Base-by-base conservation (phyloP, 106 monocot genomes). In the Apostasia ramifera region DNA sequence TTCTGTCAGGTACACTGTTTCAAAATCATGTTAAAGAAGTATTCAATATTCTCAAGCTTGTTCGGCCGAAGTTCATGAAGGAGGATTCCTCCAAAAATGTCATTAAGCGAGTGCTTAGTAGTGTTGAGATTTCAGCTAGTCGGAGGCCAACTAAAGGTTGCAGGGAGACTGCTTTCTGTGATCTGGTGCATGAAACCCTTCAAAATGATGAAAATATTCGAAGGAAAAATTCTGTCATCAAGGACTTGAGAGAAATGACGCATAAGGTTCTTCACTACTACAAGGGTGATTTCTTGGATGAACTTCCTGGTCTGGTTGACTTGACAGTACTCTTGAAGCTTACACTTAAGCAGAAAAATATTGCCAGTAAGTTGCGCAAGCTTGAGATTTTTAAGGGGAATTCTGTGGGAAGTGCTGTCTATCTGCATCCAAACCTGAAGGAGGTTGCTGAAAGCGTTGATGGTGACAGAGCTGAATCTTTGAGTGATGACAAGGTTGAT, bases 11-110 rank as follows among this genome's bases (percentile, higher is more conserved):
- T 10, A 95, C 95, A 2, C 73, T 95, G 14, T 95, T 91, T 55
- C 92, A 97, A 48, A 97, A 92, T 61, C 92, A 89, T 66, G 92
- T 97, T 0, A 83, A 70, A 14, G 97, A 97, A 62, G 97, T 97
- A 0, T 97, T 95, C 73, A 95, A 82, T 58, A 92, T 95, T 66
- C 53, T 95, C 68, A 82, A 95, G 58, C 95, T 95, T 56, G 89
- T 91, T 38, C 85, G 84, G 38, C 88, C 86, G 1, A 89, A 79
- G 10, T 95, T 95, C 71, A 65, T 92, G 71, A 83, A 79, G 65
- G 70, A 66, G 59, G 88, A 89, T 5, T 56, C 67, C 9, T 84
- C 91, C 13, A 78, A 80, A 13, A 43, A 45, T 61, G 71, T 80
- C 12, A 74, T 79, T 10, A 82, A 79, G 56, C 80, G 91, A 0